Conservation (phyloP, 2,329 filamentous ascomycete species). For the Pseudogymnoascus sp. region DNA sequence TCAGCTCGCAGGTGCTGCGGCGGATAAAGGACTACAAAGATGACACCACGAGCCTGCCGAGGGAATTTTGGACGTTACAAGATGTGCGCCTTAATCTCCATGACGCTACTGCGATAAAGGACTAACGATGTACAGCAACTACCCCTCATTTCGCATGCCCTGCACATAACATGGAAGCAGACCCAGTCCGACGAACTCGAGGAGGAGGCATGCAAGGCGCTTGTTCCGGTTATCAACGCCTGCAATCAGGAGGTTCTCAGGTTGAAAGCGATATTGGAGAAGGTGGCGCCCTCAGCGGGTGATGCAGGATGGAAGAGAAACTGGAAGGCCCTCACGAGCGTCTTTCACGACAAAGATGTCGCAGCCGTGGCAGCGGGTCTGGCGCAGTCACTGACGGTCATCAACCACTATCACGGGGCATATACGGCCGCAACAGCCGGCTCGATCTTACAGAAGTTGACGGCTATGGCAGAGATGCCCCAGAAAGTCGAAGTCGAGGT, state of each 20-base stretch:
- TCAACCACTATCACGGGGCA: not conserved
- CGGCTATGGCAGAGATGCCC: not conserved
- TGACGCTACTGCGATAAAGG: not conserved
- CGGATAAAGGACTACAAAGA: constrained; percentile 3
- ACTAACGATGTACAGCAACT: not conserved
- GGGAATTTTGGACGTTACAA: not conserved
- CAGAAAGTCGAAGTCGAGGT: not conserved
- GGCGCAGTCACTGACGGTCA: not conserved
- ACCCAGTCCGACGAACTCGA: not conserved
- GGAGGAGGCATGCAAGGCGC: not conserved
- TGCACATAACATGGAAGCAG: not conserved
- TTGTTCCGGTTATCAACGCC: not conserved
- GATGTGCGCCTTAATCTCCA: not conserved
- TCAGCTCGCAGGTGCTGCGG: not conserved
- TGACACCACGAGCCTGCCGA: not conserved
- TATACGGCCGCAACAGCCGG: not conserved
- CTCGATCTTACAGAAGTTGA: not conserved
- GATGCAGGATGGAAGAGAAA: not conserved
- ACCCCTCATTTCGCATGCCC: not conserved
- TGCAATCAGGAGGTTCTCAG: not conserved
- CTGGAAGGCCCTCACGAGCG: not conserved
- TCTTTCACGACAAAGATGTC: not conserved
- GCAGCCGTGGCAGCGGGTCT: not conserved
- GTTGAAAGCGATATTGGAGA: not conserved
- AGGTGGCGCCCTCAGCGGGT: not conserved